Evolutionary conservation across 2,329 filamentous ascomycete genomes (phyloP).

Genomic region (Neurospora crassa): DNA sequence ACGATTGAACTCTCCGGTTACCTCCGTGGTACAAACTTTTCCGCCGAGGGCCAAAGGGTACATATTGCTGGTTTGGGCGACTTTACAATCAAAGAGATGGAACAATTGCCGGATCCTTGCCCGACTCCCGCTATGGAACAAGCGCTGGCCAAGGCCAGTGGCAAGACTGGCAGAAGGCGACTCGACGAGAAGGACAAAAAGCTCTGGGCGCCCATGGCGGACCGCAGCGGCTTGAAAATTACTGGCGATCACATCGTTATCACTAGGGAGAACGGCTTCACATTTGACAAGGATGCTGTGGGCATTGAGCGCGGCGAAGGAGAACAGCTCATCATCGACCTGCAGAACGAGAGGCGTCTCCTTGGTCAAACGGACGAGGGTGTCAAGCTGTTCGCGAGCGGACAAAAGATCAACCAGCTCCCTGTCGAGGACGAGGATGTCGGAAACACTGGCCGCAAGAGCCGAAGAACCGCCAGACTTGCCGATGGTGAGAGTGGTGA

Average conservation of each 20-base stretch:
- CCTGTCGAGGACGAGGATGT: constrained; percentile 39
- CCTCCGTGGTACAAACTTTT: constrained; percentile 87
- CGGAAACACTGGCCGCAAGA: constrained; percentile 48
- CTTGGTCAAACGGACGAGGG: constrained; percentile 76
- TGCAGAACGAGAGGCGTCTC: constrained; percentile 74
- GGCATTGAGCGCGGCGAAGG: constrained; percentile 77
- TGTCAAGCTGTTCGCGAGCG: constrained; percentile 76
- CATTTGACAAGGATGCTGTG: constrained; percentile 60
- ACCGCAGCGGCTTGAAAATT: constrained; percentile 89
- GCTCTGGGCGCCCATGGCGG: constrained; percentile 94
- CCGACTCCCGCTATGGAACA: constrained; percentile 89
- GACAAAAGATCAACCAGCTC: constrained; percentile 54
- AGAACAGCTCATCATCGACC: constrained; percentile 84
- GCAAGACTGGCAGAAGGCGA: constrained; percentile 69
- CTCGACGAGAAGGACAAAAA: constrained; percentile 96
- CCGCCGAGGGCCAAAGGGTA: constrained; percentile 72
- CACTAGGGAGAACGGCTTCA: constrained; percentile 60
- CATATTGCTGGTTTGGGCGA: constrained; percentile 92
- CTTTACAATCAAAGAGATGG: constrained; percentile 72
- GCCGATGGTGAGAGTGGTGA: constrained; percentile 48
- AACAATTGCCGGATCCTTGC: constrained; percentile 85
- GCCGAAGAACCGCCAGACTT: constrained; percentile 46
- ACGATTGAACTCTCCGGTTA: constrained; percentile 90
- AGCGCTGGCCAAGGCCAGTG: constrained; percentile 71
- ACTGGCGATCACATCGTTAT: constrained; percentile 97